phyloP scores from a whole-genome alignment of 441 rosid genomes.

The Populus trichocarpa region DNA sequence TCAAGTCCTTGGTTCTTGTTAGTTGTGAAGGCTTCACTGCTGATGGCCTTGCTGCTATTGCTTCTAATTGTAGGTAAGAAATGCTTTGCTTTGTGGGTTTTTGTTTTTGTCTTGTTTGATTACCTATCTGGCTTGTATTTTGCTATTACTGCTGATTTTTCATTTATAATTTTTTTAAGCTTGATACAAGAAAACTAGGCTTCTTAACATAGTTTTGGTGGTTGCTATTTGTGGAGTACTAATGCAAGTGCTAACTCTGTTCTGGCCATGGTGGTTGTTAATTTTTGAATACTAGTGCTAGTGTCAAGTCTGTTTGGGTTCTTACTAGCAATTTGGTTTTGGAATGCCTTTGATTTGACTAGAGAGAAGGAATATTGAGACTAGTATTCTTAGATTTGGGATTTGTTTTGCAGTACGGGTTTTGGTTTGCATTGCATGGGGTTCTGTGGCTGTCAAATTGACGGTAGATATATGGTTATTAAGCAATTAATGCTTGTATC shows the following conservation, averaged over 20 bases:
- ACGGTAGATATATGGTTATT: not conserved
- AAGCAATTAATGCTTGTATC: not conserved
- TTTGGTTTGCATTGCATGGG: not conserved
- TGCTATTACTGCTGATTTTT: not conserved
- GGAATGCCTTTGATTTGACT: not conserved
- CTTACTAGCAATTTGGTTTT: not conserved
- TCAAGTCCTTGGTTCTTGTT: constrained; percentile 77
- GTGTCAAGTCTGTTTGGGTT: not conserved
- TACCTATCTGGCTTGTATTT: not conserved
- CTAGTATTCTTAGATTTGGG: not conserved
- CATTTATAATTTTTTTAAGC: not conserved
- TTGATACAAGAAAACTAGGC: not conserved
- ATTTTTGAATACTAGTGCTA: not conserved
- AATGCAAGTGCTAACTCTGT: not conserved
- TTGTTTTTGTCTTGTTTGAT: not conserved
- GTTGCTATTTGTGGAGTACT: not conserved
- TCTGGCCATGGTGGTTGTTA: not conserved
- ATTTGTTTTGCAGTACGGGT: not conserved
- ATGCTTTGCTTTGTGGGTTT: not conserved
- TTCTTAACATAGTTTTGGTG: not conserved
- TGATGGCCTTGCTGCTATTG: constrained; percentile 85
- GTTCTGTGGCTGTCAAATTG: not conserved
- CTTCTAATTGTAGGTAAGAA: constrained; percentile 81
- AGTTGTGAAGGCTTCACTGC: constrained; percentile 90
- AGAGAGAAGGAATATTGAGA: not conserved